phyloP scores from a whole-genome alignment of 1,284 basidiomycete genomes.

The Pterulicium gracile region DNA sequence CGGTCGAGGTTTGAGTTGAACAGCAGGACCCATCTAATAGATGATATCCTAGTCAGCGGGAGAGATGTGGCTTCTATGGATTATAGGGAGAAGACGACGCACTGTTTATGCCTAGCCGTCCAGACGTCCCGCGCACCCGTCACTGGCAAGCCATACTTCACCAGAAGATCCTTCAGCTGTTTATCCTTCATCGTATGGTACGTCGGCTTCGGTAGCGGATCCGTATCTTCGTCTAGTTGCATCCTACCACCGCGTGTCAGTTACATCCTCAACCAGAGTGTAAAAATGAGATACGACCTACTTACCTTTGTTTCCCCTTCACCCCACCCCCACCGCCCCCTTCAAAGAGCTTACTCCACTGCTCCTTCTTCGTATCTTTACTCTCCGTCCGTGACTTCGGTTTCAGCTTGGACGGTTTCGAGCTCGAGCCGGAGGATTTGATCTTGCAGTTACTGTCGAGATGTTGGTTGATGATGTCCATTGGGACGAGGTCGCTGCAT shows the following conservation, averaged over 20 bases:
- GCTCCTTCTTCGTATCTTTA: slow-evolving; percentile 20
- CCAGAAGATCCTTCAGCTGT: slow-evolving; percentile 46
- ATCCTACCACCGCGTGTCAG: slow-evolving; percentile 2
- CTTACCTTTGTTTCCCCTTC: slow-evolving; percentile 37
- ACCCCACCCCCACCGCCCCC: slow-evolving; percentile 22
- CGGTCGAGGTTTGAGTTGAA: slow-evolving; percentile 66
- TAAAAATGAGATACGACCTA: too few species aligned
- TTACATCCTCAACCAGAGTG: too few species aligned
- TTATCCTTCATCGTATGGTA: slow-evolving; percentile 56
- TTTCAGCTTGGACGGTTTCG: slow-evolving; percentile 9
- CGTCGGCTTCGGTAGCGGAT: slow-evolving; percentile 51
- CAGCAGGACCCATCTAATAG: slow-evolving; percentile 59
- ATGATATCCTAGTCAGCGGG: neutral
- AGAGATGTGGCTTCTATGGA: slow-evolving; percentile 2
- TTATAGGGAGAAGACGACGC: slow-evolving; percentile 13
- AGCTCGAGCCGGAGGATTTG: neutral
- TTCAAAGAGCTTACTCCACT: slow-evolving; percentile 44
- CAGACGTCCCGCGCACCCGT: slow-evolving; percentile 41
- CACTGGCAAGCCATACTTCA: slow-evolving; percentile 36
- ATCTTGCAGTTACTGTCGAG: slow-evolving; percentile 39
- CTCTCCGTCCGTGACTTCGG: slow-evolving; percentile 16
- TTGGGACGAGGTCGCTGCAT: slow-evolving; percentile 34
- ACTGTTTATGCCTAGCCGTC: slow-evolving; percentile 53
- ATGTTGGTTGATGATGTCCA: slow-evolving; percentile 42
- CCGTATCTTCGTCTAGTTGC: slow-evolving; percentile 23